Evolutionary conservation across 1,284 basidiomycete genomes (phyloP), one percentile per base, ranked within the genome.

Genomic region (Agaricales sp.): DNA sequence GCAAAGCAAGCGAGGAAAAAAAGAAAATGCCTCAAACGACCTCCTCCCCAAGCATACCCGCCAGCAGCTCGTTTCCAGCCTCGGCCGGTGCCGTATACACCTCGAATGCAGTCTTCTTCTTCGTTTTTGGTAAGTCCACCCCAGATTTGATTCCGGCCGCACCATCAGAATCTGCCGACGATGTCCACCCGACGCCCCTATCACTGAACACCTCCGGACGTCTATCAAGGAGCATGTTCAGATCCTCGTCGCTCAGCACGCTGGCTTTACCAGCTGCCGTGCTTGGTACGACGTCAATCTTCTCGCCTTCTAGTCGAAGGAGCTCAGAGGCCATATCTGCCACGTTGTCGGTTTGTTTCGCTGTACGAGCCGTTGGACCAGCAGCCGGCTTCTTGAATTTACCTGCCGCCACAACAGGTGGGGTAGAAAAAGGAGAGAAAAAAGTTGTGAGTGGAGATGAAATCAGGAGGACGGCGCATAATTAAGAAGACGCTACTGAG

Each of bases 221-320:
- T 22, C 94, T 74, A 58, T 97, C 92, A 30, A 98, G 70, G 49
- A 98, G 67, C 60, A 81, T 71, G 19, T 86, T 80, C 41, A 97
- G 67, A 56, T 95, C 87, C 41, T 74, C 74, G 53, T 95, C 87
- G 54, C 81, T 83, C 59, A 97, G 76, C 51, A 97, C 82, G 51
- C 79, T 78, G 24, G 71, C 69, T 59, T 78, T 80, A 24, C 78
- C 81, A 53, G 74, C 86, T 20, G 69, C 72, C 18, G 81, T 86
- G 55, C 82, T 78, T 11, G 79, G 75, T 13, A 91, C 89, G n/a
- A 95, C 80, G 50, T 89, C 80, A 52, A 96, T 91, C 61, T 92
- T 85, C 65, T 96, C 90, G 18, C 83, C 84, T 59, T 96, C 92
- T 3, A 94, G 76, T 47, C 77, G 76, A 20, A 95, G 70, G 19